Percentiles rank a stretch among this genome's conserved stretches.
These are phyloP conservation scores for Acrocalymma vagum DNA, from an alignment of 2,329 filamentous ascomycete genomes.

Conservation along the genomic window DNA sequence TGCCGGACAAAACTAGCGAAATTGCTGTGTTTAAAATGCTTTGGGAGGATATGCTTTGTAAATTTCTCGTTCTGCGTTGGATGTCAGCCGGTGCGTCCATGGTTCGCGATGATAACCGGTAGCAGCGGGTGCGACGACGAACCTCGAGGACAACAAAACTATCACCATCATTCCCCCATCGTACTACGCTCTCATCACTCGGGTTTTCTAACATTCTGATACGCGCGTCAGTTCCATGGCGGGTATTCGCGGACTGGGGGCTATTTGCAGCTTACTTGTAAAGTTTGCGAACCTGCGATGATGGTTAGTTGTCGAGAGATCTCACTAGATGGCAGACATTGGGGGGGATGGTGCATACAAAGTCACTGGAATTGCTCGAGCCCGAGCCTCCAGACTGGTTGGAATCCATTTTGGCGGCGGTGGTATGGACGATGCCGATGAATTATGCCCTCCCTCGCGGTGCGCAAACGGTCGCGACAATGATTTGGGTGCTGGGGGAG, in stretches of 20 bases:
- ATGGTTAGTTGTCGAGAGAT: slow-evolving; percentile 29
- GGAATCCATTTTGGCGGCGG: slow-evolving; percentile 37
- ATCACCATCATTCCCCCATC: slow-evolving; percentile 94
- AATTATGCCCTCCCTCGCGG: slow-evolving; percentile 5
- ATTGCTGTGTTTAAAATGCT: slow-evolving; percentile 99
- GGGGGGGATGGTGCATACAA: slow-evolving; percentile 69
- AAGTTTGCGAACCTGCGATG: slow-evolving; percentile 85
- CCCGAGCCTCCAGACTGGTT: slow-evolving; percentile 45
- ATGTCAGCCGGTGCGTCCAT: too few species aligned
- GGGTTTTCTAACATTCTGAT: slow-evolving; percentile 94
- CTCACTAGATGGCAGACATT: slow-evolving; percentile 1
- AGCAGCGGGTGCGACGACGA: slow-evolving; percentile 31
- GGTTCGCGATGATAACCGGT: slow-evolving; percentile 20
- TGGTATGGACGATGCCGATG: slow-evolving; percentile 4
- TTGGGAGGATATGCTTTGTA: slow-evolving; percentile 94
- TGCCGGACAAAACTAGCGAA: slow-evolving; percentile 97
- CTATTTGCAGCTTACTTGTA: slow-evolving; percentile 78
- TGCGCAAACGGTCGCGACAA: slow-evolving; percentile 15
- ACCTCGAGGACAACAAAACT: slow-evolving; percentile 98
- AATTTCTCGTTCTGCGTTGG: slow-evolving; percentile 88
- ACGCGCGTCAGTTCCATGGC: slow-evolving; percentile 39
- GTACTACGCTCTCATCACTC: slow-evolving; percentile 87
- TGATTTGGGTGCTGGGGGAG: not conserved
- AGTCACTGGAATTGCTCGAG: slow-evolving; percentile 91
- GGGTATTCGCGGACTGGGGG: slow-evolving; percentile 6